Evolutionary conservation across 2,329 filamentous ascomycete genomes (phyloP).

Genomic region (Pseudogymnoascus sp.): DNA sequence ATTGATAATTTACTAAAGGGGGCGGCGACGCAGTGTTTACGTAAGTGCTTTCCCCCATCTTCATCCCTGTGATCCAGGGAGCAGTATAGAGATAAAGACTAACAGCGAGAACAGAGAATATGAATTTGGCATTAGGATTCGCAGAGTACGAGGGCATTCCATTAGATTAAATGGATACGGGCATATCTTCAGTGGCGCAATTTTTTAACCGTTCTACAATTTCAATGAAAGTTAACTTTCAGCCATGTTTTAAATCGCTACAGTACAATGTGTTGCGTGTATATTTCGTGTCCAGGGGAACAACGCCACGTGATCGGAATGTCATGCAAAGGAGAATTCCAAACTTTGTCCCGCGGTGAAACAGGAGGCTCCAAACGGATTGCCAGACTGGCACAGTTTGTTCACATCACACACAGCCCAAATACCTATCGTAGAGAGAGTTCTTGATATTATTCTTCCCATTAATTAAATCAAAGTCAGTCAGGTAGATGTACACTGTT

Average conservation of each 20-base stretch:
- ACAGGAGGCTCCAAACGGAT: not conserved
- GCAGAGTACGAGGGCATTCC: slow-evolving; percentile 85
- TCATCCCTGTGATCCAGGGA: slow-evolving; percentile 13
- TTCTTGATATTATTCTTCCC: not conserved
- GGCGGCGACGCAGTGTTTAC: slow-evolving; percentile 84
- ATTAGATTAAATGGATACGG: slow-evolving; percentile 23
- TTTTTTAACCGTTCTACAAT: not conserved
- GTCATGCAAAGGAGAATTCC: no score
- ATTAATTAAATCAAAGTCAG: not conserved
- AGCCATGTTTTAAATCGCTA: not conserved
- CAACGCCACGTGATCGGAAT: not conserved
- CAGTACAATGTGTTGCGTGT: not conserved
- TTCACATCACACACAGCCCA: not conserved
- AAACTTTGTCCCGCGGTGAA: not conserved
- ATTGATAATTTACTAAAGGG: slow-evolving; percentile 95
- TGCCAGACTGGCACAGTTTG: not conserved
- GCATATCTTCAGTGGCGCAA: not conserved
- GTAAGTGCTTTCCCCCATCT: slow-evolving; percentile 46
- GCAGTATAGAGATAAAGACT: slow-evolving; percentile 9
- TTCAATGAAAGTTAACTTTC: not conserved
- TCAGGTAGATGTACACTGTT: not conserved
- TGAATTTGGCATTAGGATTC: slow-evolving; percentile 87
- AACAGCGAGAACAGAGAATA: slow-evolving; percentile 58
- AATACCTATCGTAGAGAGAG: not conserved
- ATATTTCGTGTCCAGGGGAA: not conserved